Percentiles rank a stretch among this genome's conserved stretches.
These are phyloP conservation scores for Strobilomyces echinocephalus DNA, from an alignment of 768 basidiomycete species.

Conservation along the genomic window DNA sequence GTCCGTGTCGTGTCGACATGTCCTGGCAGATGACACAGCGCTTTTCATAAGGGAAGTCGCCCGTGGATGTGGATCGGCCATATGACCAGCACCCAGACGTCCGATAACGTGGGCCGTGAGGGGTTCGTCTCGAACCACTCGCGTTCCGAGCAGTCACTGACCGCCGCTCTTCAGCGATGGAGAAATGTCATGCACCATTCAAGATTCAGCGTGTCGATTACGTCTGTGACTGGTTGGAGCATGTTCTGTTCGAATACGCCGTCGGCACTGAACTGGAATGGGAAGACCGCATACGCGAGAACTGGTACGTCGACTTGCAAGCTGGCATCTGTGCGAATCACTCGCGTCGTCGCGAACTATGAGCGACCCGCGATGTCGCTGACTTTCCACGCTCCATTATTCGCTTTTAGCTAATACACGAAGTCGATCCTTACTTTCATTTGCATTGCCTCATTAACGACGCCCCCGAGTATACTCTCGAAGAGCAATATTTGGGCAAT, in stretches of 20 bases:
- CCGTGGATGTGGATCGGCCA: constrained; percentile 30
- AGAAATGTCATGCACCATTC: constrained; percentile 43
- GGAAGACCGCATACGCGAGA: constrained; percentile 24
- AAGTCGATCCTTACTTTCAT: constrained; percentile 2
- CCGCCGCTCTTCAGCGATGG: constrained; percentile 36
- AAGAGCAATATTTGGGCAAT: neutral
- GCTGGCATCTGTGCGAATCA: neutral
- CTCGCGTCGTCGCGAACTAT: constrained; percentile 1
- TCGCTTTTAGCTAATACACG: neutral
- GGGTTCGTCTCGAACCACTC: constrained; percentile 26
- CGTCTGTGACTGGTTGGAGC: constrained; percentile 39
- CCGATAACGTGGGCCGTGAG: constrained; percentile 38
- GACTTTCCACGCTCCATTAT: no score
- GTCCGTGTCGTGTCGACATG: neutral
- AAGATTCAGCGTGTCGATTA: constrained; percentile 31
- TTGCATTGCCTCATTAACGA: neutral
- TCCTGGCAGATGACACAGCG: constrained; percentile 18
- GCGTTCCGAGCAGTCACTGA: neutral
- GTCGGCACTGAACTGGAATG: constrained; percentile 26
- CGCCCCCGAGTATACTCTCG: neutral
- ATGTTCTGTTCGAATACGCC: constrained; percentile 25
- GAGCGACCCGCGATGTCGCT: neutral
- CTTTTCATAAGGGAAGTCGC: constrained; percentile 31
- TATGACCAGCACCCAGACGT: constrained; percentile 23
- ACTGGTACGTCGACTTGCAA: constrained; percentile 23